Percentiles rank a stretch among this genome's conserved stretches.
These are phyloP conservation scores for Taphrina confusa DNA, from an alignment of 1,139 yeast genomes.

Conservation along the genomic window DNA sequence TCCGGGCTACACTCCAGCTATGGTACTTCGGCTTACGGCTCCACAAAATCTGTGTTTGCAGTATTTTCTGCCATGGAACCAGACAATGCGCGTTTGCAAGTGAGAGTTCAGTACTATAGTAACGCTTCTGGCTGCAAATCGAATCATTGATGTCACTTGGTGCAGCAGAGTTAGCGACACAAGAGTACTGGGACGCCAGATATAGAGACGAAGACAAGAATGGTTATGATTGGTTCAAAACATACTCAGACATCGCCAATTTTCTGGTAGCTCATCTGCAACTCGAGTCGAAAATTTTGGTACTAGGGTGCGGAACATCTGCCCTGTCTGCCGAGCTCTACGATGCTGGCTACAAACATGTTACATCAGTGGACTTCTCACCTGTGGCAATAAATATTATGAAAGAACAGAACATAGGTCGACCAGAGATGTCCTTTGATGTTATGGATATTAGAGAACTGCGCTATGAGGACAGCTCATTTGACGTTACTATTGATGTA, in stretches of 20 bases:
- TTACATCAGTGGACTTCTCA: slow-evolving; percentile 42
- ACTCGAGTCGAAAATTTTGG: slow-evolving; percentile 37
- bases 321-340: slow-evolving; percentile 42
- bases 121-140: too few species aligned
- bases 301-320: slow-evolving; percentile 43
- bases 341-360: slow-evolving; percentile 40
- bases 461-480: slow-evolving; percentile 37
- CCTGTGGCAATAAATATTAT: slow-evolving; percentile 41
- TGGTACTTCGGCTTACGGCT: too few species aligned
- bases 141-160: slow-evolving; percentile 16
- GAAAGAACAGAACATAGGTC: slow-evolving; percentile 35
- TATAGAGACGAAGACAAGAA: slow-evolving; percentile 36
- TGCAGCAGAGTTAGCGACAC: slow-evolving; percentile 22
- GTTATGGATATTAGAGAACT: slow-evolving; percentile 42
- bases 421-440: slow-evolving; percentile 42
- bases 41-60: too few species aligned
- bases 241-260: slow-evolving; percentile 39
- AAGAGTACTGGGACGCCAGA: slow-evolving; percentile 32
- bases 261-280: slow-evolving; percentile 38
- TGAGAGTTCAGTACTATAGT: too few species aligned
- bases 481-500: slow-evolving; percentile 43
- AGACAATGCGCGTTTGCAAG: too few species aligned
- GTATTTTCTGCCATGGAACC: too few species aligned
- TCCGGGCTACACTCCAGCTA: too few species aligned
- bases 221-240: slow-evolving; percentile 43